Conservation (phyloP, 1,284 basidiomycete species). For the Ustilago vetiveriae region DNA sequence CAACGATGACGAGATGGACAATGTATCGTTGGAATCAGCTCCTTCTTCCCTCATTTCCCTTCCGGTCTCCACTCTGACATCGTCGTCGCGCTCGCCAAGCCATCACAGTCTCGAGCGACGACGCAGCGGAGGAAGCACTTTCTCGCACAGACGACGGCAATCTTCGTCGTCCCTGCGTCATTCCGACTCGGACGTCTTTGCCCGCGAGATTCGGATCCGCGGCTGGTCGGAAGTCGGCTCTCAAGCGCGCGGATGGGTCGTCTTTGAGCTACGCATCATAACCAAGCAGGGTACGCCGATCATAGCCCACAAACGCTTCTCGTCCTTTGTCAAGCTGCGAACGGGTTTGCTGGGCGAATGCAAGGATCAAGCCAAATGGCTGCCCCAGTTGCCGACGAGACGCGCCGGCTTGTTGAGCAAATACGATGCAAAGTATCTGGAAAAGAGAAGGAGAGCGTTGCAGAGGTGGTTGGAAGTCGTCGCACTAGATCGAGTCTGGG, state of each 20-base stretch:
- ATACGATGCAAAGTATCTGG: conserved; percentile 56
- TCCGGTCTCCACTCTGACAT: conserved; percentile 38
- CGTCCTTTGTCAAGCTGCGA: conserved; percentile 45
- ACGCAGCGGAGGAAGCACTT: conserved; percentile 10
- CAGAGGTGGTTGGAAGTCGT: conserved; percentile 58
- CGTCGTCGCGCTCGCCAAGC: conserved; percentile 28
- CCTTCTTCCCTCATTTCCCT: conserved; percentile 42
- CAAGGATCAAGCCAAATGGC: conserved; percentile 30
- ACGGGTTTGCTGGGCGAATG: conserved; percentile 23
- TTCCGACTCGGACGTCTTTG: conserved; percentile 28
- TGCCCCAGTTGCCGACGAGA: conserved; percentile 51
- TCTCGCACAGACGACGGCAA: conserved; percentile 3
- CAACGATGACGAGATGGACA: conserved; percentile 18
- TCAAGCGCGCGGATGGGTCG: conserved; percentile 56
- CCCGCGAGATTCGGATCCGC: conserved; percentile 50
- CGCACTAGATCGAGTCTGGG: conserved; percentile 55
- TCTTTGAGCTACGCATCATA: conserved; percentile 53
- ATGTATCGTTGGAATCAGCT: conserved; percentile 33
- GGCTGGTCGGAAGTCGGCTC: conserved; percentile 60
- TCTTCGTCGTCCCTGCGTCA: conserved; percentile 6
- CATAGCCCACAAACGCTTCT: conserved; percentile 42
- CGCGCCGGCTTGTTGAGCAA: conserved; percentile 53
- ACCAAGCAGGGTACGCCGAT: conserved; percentile 51
- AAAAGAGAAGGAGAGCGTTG: conserved; percentile 52
- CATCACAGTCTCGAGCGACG: conserved; percentile 29